Conservation (phyloP, 441 rosid genomes). For the Pelargonium fulgidum region DNA sequence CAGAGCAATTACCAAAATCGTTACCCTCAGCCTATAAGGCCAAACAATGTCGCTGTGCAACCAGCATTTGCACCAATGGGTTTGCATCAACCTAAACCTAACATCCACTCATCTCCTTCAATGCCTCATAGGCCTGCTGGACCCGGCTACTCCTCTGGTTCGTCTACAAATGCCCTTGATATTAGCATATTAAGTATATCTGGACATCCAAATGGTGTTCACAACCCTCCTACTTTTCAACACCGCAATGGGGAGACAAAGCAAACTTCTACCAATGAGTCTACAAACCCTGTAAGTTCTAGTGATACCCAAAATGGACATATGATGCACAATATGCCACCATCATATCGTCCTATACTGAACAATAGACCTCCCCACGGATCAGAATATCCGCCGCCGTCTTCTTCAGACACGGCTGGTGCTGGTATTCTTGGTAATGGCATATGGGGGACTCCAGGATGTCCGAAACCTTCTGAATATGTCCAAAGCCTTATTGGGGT, state of each 20-base stretch:
- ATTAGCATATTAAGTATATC: conserved; percentile 20
- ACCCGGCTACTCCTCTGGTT: conserved; percentile 12
- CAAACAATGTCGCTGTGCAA: conserved; percentile 20
- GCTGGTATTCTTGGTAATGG: conserved; percentile 16
- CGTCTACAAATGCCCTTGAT: conserved; percentile 19
- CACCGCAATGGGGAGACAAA: conserved; percentile 22
- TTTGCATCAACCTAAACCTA: conserved; percentile 15
- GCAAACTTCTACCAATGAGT: conserved; percentile 21
- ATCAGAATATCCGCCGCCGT: conserved; percentile 16
- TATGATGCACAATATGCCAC: conserved; percentile 11
- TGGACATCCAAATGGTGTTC: conserved; percentile 19
- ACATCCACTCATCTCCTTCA: conserved; percentile 2
- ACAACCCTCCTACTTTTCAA: conserved; percentile 22
- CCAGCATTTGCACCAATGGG: conserved; percentile 13
- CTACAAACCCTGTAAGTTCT: conserved; percentile 13
- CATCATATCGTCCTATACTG: conserved; percentile 14
- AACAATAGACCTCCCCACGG: conserved; percentile 14
- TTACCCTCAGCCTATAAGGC: conserved; percentile 23
- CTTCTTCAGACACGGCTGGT: conserved; percentile 18
- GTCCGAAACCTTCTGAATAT: conserved; percentile 29
- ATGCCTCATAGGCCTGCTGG: conserved; percentile 18
- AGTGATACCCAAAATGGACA: conserved; percentile 23
- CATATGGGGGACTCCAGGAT: conserved; percentile 33
- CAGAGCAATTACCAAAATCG: conserved; percentile 21
- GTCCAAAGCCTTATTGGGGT: conserved; percentile 35